phyloP scores from a whole-genome alignment of 164 flowering plant genomes.

The Litsea cubeba region DNA sequence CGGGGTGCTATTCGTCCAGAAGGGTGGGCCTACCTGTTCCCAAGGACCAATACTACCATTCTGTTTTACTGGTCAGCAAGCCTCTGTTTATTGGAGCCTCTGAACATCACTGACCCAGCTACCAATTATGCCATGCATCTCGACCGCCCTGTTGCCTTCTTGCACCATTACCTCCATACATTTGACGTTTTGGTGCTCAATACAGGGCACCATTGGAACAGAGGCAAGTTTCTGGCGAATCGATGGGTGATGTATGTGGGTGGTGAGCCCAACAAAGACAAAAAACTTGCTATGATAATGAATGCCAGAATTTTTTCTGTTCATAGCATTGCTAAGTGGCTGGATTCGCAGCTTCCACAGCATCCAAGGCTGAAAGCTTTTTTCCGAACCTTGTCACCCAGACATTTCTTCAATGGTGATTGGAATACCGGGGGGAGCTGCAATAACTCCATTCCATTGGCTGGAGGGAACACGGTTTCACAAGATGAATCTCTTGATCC shows the following conservation, averaged over 20 bases:
- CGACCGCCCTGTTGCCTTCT: conserved; percentile 64
- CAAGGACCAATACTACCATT: conserved; percentile 63
- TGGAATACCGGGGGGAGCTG: conserved; percentile 85
- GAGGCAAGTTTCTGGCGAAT: conserved; percentile 58
- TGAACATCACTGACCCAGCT: conserved; percentile 35
- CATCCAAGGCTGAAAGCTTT: conserved; percentile 56
- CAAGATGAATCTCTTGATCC: conserved; percentile 56
- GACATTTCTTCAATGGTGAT: conserved; percentile 73
- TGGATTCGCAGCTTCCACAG: conserved; percentile 51
- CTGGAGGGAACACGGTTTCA: conserved; percentile 44
- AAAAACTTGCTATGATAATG: conserved; percentile 28
- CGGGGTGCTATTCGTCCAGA: conserved; percentile 59
- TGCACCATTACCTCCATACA: conserved; percentile 38
- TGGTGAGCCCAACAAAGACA: conserved; percentile 41
- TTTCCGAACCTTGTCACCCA: conserved; percentile 65
- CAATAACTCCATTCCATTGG: conserved; percentile 48
- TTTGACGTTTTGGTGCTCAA: conserved; percentile 65
- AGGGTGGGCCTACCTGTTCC: conserved; percentile 74
- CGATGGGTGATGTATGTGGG: conserved; percentile 66
- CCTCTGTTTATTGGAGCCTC: conserved; percentile 52
- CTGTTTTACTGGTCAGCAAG: conserved; percentile 78
- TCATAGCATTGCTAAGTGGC: conserved; percentile 53
- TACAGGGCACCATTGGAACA: conserved; percentile 87
- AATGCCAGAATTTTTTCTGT: conserved; percentile 59
- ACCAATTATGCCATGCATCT: conserved; percentile 67